Conservation (phyloP, 2,329 filamentous ascomycete species). For the Ascochyta clinopodiicola region DNA sequence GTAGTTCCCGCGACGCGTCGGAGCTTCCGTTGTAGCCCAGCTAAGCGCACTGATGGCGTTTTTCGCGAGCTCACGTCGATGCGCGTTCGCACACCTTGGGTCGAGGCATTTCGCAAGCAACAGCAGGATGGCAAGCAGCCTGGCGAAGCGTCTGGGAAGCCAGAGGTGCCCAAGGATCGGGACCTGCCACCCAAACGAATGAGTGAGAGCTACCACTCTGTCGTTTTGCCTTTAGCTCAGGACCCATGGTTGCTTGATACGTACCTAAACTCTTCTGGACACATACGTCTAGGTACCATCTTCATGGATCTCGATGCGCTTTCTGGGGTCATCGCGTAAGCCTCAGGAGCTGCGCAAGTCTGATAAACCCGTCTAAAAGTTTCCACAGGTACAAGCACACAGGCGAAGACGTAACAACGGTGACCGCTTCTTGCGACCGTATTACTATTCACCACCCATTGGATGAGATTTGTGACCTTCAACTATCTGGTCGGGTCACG, state of each 20-base stretch:
- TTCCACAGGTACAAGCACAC: constrained; percentile 67
- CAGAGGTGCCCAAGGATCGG: constrained; percentile 54
- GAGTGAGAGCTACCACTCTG: constrained; percentile 73
- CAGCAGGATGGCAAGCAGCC: constrained; percentile 48
- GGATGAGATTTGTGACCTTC: constrained; percentile 78
- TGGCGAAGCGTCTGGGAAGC: constrained; percentile 38
- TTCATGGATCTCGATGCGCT: constrained; percentile 83
- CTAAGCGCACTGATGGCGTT: constrained; percentile 61
- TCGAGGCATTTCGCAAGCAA: constrained; percentile 67
- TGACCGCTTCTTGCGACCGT: constrained; percentile 69
- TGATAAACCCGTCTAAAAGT: constrained; percentile 22
- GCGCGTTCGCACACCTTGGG: constrained; percentile 68
- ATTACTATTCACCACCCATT: constrained; percentile 74
- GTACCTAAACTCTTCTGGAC: constrained; percentile 77
- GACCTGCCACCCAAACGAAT: constrained; percentile 71
- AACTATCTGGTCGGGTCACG: constrained; percentile 72
- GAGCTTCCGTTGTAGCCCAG: constrained; percentile 34
- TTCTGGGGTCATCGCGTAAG: constrained; percentile 72
- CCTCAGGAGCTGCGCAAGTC: constrained; percentile 62
- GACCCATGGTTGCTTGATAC: constrained; percentile 80
- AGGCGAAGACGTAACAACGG: constrained; percentile 67
- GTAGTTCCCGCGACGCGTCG: constrained; percentile 11
- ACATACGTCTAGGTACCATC: constrained; percentile 74
- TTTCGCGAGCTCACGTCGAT: constrained; percentile 59
- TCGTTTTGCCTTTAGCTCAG: constrained; percentile 72